Conservation (phyloP, 768 basidiomycete species). For the Strobilomyces confusus region DNA sequence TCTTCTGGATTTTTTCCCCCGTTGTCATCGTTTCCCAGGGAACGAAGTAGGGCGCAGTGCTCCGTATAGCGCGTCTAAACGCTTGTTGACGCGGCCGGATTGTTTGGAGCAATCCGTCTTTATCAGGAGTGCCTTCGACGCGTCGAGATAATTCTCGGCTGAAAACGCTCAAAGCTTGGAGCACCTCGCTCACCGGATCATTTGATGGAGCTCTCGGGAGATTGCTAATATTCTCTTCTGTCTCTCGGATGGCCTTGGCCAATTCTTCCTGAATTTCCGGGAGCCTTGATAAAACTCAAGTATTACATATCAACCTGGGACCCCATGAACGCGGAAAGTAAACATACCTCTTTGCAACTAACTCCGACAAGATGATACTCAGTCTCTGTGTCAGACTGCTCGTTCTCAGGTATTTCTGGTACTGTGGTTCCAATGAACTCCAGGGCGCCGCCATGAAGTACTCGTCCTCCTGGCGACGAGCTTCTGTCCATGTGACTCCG, state of each 20-base stretch:
- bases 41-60: conserved; percentile 55
- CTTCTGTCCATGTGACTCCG: conserved; percentile 49
- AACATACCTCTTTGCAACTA: conserved; percentile 61
- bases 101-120: conserved; percentile 50
- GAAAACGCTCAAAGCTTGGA: conserved; percentile 46
- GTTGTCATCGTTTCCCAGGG: conserved; percentile 38
- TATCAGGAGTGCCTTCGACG: conserved; percentile 51
- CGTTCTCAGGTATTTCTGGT: conserved; percentile 54
- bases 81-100: conserved; percentile 46
- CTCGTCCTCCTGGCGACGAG: conserved; percentile 49
- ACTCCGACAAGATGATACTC: conserved; percentile 56
- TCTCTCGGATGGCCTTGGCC: conserved; percentile 38
- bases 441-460: conserved; percentile 57
- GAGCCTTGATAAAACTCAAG: conserved; percentile 48
- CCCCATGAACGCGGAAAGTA: too few relatives aligned
- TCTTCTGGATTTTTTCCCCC: too few relatives aligned
- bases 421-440: conserved; percentile 48
- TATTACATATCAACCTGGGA: too few relatives aligned
- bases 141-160: conserved; percentile 39
- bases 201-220: conserved; percentile 51
- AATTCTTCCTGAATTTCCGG: conserved; percentile 62
- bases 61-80: conserved; percentile 47
- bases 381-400: conserved; percentile 51
- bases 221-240: conserved; percentile 29
- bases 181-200: conserved; percentile 56